Conservation (phyloP, 2,329 filamentous ascomycete species). For the Arthroderma sp. region DNA sequence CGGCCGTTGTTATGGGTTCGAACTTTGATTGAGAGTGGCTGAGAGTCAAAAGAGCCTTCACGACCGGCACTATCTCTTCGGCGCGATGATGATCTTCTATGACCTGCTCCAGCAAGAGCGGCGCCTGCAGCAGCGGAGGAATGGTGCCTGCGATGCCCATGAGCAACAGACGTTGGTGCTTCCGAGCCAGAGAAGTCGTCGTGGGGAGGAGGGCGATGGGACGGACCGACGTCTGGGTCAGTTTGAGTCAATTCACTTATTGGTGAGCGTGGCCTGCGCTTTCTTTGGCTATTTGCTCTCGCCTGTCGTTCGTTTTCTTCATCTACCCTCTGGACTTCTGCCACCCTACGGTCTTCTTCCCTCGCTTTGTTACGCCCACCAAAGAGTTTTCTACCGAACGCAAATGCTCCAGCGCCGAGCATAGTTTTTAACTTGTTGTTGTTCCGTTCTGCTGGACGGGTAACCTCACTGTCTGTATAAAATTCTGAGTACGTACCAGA, state of each 20-base stretch:
- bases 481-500: no score
- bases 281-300: constrained; percentile 43
- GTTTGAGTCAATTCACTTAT: constrained; percentile 11
- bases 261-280: constrained; percentile 8
- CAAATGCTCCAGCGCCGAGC: constrained; percentile 55
- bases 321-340: constrained; percentile 33
- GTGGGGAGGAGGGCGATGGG: constrained; percentile 18
- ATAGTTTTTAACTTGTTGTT: constrained; percentile 35
- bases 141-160: constrained; percentile 8
- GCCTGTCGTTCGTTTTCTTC: constrained; percentile 40
- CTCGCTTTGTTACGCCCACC: constrained; percentile 43
- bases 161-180: constrained; percentile 5
- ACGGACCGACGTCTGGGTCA: not conserved
- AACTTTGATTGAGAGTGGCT: constrained; percentile 51
- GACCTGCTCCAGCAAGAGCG: constrained; percentile 16
- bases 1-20: constrained; percentile 52
- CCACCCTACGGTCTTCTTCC: constrained; percentile 29
- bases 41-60: constrained; percentile 38
- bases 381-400: constrained; percentile 44
- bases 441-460: constrained; percentile 27
- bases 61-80: constrained; percentile 22
- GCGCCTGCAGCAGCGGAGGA: constrained; percentile 19
- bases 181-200: not conserved
- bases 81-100: constrained; percentile 18
- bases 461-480: constrained; percentile 28